phyloP scores from a whole-genome alignment of 2,329 filamentous ascomycete species.

The Aspergillus sp. region DNA sequence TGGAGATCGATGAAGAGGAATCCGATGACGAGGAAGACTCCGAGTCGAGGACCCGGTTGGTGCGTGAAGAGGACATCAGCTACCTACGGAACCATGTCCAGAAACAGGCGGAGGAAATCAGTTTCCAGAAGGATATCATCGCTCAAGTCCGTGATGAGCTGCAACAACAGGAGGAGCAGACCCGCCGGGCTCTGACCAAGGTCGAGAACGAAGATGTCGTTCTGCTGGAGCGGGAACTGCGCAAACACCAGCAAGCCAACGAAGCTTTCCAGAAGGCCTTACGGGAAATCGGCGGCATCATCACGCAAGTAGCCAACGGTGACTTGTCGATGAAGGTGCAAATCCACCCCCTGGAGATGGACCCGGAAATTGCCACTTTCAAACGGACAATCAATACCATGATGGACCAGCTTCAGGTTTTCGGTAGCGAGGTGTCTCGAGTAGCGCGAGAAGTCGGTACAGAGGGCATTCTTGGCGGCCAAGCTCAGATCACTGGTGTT shows the following conservation, averaged over 20 bases:
- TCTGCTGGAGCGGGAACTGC: slow-evolving; percentile 85
- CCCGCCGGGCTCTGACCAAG: slow-evolving; percentile 76
- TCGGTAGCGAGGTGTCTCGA: slow-evolving; percentile 92
- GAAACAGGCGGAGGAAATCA: slow-evolving; percentile 88
- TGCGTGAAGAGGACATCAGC: slow-evolving; percentile 77
- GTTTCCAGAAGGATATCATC: slow-evolving; percentile 82
- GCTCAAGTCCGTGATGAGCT: slow-evolving; percentile 83
- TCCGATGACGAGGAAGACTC: slow-evolving; percentile 50
- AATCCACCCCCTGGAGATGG: slow-evolving; percentile 94
- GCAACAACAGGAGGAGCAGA: slow-evolving; percentile 78
- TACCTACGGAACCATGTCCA: slow-evolving; percentile 88
- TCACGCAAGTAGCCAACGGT: slow-evolving; percentile 91
- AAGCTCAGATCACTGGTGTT: slow-evolving; percentile 89
- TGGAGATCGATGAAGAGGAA: slow-evolving; percentile 35
- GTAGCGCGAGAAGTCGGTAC: slow-evolving; percentile 95
- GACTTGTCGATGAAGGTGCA: slow-evolving; percentile 96
- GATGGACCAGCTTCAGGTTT: slow-evolving; percentile 97
- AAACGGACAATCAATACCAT: slow-evolving; percentile 98
- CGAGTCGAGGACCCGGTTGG: slow-evolving; percentile 50
- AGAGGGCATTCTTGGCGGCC: slow-evolving; percentile 88
- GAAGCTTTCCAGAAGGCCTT: slow-evolving; percentile 97
- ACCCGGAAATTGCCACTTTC: slow-evolving; percentile 96
- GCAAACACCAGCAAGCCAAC: slow-evolving; percentile 97
- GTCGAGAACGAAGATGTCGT: slow-evolving; percentile 87
- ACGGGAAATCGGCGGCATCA: slow-evolving; percentile 94